phyloP scores from a whole-genome alignment of 2,329 filamentous ascomycete species.

The Trichoderma arundinaceum region DNA sequence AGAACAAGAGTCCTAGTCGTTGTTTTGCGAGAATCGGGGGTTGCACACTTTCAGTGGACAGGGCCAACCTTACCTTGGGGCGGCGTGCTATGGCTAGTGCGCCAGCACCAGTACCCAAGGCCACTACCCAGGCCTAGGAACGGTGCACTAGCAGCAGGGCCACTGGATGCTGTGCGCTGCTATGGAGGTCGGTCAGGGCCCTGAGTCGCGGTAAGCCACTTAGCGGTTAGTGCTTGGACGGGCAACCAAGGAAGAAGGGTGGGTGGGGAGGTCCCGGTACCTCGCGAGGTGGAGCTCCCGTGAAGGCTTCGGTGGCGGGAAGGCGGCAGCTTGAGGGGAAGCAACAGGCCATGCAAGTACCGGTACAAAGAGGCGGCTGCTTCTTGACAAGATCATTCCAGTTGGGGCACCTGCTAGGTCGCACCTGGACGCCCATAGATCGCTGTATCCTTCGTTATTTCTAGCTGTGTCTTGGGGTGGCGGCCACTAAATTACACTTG shows the following conservation, averaged over 20 bases:
- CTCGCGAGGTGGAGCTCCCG: slow-evolving; percentile 25
- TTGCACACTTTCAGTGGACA: slow-evolving; percentile 29
- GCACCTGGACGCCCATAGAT: not conserved
- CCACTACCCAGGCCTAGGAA: not conserved
- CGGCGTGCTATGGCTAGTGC: slow-evolving; percentile 9
- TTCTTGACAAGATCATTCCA: slow-evolving; percentile 13
- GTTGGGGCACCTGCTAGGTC: not conserved
- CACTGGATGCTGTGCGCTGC: slow-evolving; percentile 2
- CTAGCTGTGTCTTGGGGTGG: not conserved
- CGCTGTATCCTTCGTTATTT: not conserved
- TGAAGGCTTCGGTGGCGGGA: not conserved
- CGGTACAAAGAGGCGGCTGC: slow-evolving; percentile 13
- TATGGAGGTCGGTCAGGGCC: slow-evolving; percentile 28
- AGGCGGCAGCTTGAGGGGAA: slow-evolving; percentile 16
- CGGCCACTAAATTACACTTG: slow-evolving; percentile 14
- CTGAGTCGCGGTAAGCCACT: slow-evolving; percentile 26
- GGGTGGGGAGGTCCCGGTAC: slow-evolving; percentile 32
- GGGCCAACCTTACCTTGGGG: slow-evolving; percentile 16
- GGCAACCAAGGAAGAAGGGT: slow-evolving; percentile 10
- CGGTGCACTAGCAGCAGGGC: slow-evolving; percentile 18
- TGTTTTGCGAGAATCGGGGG: slow-evolving; percentile 32
- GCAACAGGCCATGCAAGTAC: slow-evolving; percentile 16
- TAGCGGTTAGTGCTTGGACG: slow-evolving; percentile 25
- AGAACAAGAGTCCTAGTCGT: slow-evolving; percentile 24
- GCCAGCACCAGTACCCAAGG: slow-evolving; percentile 5